Evolutionary conservation across 768 basidiomycete genomes (phyloP).

Genomic region (Amyloporia xantha): DNA sequence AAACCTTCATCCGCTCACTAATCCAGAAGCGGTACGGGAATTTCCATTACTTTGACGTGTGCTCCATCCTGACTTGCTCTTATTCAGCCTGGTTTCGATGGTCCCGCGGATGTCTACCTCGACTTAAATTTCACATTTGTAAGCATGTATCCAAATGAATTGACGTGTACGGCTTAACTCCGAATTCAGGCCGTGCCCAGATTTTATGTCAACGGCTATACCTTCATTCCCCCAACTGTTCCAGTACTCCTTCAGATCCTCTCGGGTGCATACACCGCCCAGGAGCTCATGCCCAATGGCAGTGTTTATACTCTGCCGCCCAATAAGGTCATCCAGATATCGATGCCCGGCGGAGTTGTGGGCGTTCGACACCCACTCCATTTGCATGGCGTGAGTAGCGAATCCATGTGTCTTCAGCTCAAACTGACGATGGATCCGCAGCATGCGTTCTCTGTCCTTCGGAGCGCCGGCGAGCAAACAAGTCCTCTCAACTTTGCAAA

Average conservation of each 20-base stretch:
- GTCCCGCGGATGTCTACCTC: slow-evolving; percentile 17
- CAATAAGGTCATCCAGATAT: slow-evolving; percentile 41
- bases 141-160: slow-evolving; percentile 1
- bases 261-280: slow-evolving; percentile 41
- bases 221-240: slow-evolving; percentile 34
- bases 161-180: neutral
- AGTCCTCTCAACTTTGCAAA: slow-evolving; percentile 29
- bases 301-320: slow-evolving; percentile 40
- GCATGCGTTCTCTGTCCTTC: slow-evolving; percentile 35
- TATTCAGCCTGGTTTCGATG: slow-evolving; percentile 19
- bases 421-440: slow-evolving; percentile 7
- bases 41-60: neutral
- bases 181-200: slow-evolving; percentile 10
- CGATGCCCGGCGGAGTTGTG: slow-evolving; percentile 36
- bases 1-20: slow-evolving; percentile 16
- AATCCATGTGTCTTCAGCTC: neutral
- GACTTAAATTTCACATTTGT: slow-evolving; percentile 13
- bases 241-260: slow-evolving; percentile 56
- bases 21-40: slow-evolving; percentile 14
- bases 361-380: slow-evolving; percentile 38
- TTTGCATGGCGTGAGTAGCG: slow-evolving; percentile 32
- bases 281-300: slow-evolving; percentile 43
- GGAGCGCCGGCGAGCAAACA: slow-evolving; percentile 17
- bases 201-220: slow-evolving; percentile 30
- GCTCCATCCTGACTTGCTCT: neutral